Conservation (phyloP, 495 filamentous ascomycete species). For the Lindgomyces ingoldianus region DNA sequence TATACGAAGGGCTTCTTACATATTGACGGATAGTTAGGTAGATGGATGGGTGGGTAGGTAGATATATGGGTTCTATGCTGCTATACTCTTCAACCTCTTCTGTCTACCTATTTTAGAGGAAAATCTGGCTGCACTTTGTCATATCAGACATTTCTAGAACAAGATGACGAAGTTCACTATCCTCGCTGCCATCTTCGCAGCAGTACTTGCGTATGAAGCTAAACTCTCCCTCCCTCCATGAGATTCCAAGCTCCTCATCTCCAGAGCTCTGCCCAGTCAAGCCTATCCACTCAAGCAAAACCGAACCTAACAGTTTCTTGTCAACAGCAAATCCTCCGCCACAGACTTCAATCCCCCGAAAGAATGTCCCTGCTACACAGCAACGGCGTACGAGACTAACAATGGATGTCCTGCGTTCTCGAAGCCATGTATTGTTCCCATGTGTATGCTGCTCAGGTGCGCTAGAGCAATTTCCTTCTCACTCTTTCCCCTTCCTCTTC, state of each 20-base stretch:
- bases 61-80: too few relatives aligned
- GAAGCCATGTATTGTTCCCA: slow-evolving; percentile 12
- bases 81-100: too few relatives aligned
- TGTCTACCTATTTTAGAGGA: too few relatives aligned
- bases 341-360: neutral
- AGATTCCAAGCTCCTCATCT: too few relatives aligned
- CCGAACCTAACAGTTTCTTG: too few relatives aligned
- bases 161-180: neutral
- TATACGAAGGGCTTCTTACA: too few relatives aligned
- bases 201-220: neutral
- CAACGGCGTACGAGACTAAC: slow-evolving; percentile 1
- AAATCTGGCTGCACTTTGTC: neutral
- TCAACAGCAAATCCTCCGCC: too few relatives aligned
- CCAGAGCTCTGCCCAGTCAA: too few relatives aligned
- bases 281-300: too few relatives aligned
- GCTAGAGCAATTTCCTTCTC: neutral
- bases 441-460: slow-evolving; percentile 4
- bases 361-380: slow-evolving; percentile 23
- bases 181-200: neutral
- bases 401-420: neutral
- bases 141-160: neutral
- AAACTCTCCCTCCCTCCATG: too few relatives aligned
- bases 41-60: too few relatives aligned
- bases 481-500: neutral
- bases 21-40: too few relatives aligned